Percentiles rank a stretch among this genome's conserved stretches.
phyloP scores from a whole-genome alignment of 1,284 basidiomycete species.

The Pisolithus thermaeus region DNA sequence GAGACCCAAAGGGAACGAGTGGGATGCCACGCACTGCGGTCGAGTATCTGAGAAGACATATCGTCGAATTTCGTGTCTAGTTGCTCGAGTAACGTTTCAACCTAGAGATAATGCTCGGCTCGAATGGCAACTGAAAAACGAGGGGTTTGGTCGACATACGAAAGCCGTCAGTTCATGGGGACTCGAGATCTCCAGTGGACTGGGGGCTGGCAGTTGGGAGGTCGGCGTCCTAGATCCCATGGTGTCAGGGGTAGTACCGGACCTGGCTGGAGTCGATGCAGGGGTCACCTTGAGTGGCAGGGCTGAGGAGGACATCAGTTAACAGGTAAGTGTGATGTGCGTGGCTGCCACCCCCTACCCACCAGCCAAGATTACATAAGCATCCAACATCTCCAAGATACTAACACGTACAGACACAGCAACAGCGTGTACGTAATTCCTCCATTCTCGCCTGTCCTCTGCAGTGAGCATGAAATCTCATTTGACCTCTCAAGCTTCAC shows the following conservation, averaged over 20 bases:
- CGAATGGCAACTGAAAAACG: background rate
- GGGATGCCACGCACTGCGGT: constrained; percentile 61
- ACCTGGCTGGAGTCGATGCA: constrained; percentile 43
- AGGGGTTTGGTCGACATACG: constrained; percentile 41
- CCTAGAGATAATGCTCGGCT: constrained; percentile 36
- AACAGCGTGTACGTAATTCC: no score
- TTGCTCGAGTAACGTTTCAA: constrained; percentile 72
- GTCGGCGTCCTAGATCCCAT: constrained; percentile 44
- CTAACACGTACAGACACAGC: no score
- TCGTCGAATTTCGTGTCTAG: constrained; percentile 77
- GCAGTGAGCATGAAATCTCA: no score
- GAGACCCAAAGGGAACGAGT: background rate
- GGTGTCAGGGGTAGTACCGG: constrained; percentile 27
- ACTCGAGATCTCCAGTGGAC: constrained; percentile 62
- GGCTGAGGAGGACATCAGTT: constrained; percentile 39
- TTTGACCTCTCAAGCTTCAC: no score
- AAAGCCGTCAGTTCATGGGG: constrained; percentile 81
- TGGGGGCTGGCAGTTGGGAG: constrained; percentile 29
- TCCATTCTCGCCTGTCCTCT: no score
- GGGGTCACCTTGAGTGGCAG: constrained; percentile 52
- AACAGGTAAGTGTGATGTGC: no score
- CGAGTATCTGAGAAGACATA: constrained; percentile 77
- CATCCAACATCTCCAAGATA: no score
- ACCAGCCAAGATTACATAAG: no score
- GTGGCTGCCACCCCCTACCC: no score